Conservation (phyloP, 2,329 filamentous ascomycete species). For the Cercospora berteroae region DNA sequence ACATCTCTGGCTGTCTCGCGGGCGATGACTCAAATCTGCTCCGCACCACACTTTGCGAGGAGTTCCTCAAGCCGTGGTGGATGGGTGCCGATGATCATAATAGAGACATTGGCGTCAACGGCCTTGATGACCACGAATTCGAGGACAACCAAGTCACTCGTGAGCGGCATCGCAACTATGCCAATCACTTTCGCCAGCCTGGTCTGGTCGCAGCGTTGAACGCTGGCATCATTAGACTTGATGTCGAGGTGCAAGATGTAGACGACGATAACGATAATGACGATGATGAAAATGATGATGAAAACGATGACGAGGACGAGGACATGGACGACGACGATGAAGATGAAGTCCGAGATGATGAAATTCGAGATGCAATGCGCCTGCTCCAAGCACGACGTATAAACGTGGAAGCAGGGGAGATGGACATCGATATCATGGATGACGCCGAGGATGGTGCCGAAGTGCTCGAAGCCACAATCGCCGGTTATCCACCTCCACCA, state of each 20-base stretch:
- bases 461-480: constrained; percentile 72
- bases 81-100: constrained; percentile 82
- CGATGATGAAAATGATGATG: constrained; percentile 50
- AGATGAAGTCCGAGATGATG: constrained; percentile 26
- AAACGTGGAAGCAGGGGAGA: constrained; percentile 41
- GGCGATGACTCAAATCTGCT: constrained; percentile 77
- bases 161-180: constrained; percentile 43
- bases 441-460: constrained; percentile 66
- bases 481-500: constrained; percentile 69
- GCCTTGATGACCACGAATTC: constrained; percentile 76
- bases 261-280: constrained; percentile 47
- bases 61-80: constrained; percentile 84
- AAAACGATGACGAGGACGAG: constrained; percentile 35
- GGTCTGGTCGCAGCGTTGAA: constrained; percentile 20
- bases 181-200: constrained; percentile 29
- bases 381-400: constrained; percentile 11
- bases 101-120: constrained; percentile 70
- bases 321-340: constrained; percentile 28
- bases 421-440: constrained; percentile 49
- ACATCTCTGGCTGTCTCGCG: constrained; percentile 86
- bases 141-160: constrained; percentile 51
- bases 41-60: constrained; percentile 80
- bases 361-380: constrained; percentile 49
- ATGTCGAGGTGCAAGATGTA: constrained; percentile 40
- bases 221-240: constrained; percentile 29